These are phyloP conservation scores for Spathaspora girioi DNA, from an alignment of 805 yeast genomes.

Conservation along the genomic window DNA sequence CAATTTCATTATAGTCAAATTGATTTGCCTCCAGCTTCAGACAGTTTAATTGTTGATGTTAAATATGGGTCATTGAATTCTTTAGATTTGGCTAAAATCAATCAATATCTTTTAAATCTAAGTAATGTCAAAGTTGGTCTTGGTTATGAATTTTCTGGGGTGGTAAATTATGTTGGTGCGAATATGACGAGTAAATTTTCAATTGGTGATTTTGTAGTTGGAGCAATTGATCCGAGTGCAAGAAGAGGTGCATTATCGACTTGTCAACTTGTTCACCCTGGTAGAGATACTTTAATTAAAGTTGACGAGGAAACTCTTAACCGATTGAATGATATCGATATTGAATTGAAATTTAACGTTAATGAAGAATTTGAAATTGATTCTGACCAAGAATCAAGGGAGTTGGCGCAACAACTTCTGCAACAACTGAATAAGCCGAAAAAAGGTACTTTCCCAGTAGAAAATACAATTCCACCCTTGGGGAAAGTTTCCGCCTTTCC, in stretches of 20 bases:
- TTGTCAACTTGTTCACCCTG: slow-evolving; percentile 52
- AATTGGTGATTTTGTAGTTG: slow-evolving; percentile 66
- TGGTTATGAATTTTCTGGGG: slow-evolving; percentile 71
- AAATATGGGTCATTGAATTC: slow-evolving; percentile 62
- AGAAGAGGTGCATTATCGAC: slow-evolving; percentile 59
- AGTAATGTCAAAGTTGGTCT: slow-evolving; percentile 56
- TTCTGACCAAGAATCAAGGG: slow-evolving; percentile 1
- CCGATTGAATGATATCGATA: slow-evolving; percentile 18
- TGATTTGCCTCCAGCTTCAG: slow-evolving; percentile 44
- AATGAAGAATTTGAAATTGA: slow-evolving; percentile 14
- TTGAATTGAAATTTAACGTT: slow-evolving; percentile 15
- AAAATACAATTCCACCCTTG: slow-evolving; percentile 17
- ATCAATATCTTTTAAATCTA: slow-evolving; percentile 49
- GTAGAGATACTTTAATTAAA: slow-evolving; percentile 37
- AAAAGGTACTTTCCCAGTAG: slow-evolving; percentile 6
- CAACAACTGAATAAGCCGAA: background rate
- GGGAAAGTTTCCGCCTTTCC: slow-evolving; percentile 33
- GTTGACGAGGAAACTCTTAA: slow-evolving; percentile 21
- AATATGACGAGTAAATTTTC: slow-evolving; percentile 20
- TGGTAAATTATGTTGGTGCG: slow-evolving; percentile 52
- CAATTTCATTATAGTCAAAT: slow-evolving; percentile 52
- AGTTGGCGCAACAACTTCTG: background rate
- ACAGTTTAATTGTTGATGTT: slow-evolving; percentile 55
- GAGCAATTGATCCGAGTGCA: slow-evolving; percentile 48
- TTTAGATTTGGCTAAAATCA: slow-evolving; percentile 57